A percentile compares a stretch with the other conserved stretches of the same genome.
Conservation (phyloP, 1,139 yeast species). For the Candida glucosophila region DNA sequence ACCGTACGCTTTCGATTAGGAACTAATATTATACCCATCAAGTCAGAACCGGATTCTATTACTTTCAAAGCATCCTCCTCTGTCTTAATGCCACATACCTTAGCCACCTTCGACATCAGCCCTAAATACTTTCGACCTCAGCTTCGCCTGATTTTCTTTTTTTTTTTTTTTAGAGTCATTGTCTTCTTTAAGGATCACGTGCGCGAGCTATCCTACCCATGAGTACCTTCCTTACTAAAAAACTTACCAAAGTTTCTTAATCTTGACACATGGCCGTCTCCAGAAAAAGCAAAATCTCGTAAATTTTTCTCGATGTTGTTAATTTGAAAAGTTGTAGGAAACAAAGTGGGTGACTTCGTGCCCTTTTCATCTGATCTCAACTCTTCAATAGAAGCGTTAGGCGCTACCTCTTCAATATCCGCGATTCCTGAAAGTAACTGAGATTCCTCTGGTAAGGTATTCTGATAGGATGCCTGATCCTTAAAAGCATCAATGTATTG, state of each 20-base stretch:
- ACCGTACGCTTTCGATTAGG: constrained; percentile 75
- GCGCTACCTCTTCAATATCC: constrained; percentile 3
- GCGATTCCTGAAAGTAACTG: constrained; percentile 26
- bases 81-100: constrained; percentile 76
- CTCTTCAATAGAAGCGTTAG: constrained; percentile 8
- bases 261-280: constrained; percentile 51
- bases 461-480: constrained; percentile 46
- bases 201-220: constrained; percentile 3
- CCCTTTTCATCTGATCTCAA: constrained; percentile 4
- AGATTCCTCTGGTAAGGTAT: constrained; percentile 34
- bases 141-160: too few relatives aligned
- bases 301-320: constrained; percentile 49
- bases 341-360: constrained; percentile 10
- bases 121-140: too few relatives aligned
- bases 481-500: constrained; percentile 55
- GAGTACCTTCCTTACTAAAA: constrained; percentile 37
- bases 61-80: constrained; percentile 64
- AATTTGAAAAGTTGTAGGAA: constrained; percentile 23
- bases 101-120: too few relatives aligned
- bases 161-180: too few relatives aligned
- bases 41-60: constrained; percentile 59
- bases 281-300: constrained; percentile 42
- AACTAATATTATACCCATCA: constrained; percentile 80
- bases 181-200: too few relatives aligned
- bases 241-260: constrained; percentile 50